Percentiles rank a stretch among this genome's conserved stretches.
Conservation (phyloP, 768 basidiomycete genomes). For the Termitomyces sp. region DNA sequence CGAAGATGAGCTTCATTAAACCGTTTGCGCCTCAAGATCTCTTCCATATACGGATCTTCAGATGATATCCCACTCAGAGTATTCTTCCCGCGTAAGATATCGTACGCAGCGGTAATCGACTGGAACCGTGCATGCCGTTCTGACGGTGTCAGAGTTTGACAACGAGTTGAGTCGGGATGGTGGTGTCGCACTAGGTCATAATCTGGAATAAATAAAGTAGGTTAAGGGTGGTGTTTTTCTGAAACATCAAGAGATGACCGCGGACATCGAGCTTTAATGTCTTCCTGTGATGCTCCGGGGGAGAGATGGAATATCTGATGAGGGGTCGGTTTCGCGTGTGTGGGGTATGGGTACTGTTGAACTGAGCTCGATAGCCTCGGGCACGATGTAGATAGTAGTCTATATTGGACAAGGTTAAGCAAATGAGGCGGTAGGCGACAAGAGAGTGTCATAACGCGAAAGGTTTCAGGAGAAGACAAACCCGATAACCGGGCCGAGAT, state of each 20-base stretch:
- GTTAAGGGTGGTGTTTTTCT: not conserved
- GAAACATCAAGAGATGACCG: conserved; percentile 2
- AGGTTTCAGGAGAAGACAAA: not conserved
- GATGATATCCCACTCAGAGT: conserved; percentile 13
- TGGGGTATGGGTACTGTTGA: conserved; percentile 43
- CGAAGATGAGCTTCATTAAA: conserved; percentile 29
- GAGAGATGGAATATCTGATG: conserved; percentile 71
- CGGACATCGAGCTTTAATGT: conserved; percentile 68
- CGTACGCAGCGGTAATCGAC: conserved; percentile 59
- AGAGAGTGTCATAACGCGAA: not conserved
- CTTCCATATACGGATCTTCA: conserved; percentile 40
- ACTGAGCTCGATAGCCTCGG: not conserved
- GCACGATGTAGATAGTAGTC: conserved; percentile 7
- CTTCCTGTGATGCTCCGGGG: conserved; percentile 42
- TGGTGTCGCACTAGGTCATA: conserved; percentile 52
- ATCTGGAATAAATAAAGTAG: conserved; percentile 36
- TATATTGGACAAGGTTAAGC: not conserved
- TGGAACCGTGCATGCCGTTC: conserved; percentile 59
- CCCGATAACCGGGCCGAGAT: not conserved
- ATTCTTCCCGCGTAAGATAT: conserved; percentile 38
- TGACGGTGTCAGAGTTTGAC: conserved; percentile 32
- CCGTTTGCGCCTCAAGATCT: conserved; percentile 45
- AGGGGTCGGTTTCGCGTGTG: conserved; percentile 48
- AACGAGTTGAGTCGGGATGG: conserved; percentile 60
- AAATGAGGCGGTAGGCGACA: not conserved